A percentile compares a stretch with the other conserved stretches of the same genome.
These are phyloP conservation scores for Solanum chacoense DNA, from an alignment of 305 asterid species.

Conservation along the genomic window DNA sequence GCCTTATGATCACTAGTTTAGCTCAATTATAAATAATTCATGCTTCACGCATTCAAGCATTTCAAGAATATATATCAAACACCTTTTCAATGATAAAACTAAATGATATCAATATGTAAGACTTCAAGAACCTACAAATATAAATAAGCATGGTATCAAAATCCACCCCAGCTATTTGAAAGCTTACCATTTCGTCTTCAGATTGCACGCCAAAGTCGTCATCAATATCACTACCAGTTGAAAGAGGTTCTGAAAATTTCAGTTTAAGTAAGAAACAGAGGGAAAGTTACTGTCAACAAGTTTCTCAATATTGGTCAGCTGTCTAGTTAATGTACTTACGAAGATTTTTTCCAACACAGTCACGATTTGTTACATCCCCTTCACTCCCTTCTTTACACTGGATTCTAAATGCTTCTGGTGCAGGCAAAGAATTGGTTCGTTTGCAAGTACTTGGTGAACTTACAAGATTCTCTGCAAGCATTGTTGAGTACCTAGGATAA, in stretches of 20 bases:
- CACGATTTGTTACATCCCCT: slow-evolving; percentile 19
- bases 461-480: slow-evolving; percentile 98
- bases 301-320: not conserved
- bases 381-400: slow-evolving; percentile 25
- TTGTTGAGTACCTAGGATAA: slow-evolving; percentile 76
- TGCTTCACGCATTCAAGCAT: not conserved
- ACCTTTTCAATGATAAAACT: not conserved
- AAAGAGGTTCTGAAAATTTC: slow-evolving; percentile 59
- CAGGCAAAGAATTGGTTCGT: slow-evolving; percentile 23
- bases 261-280: slow-evolving; percentile 19
- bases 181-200: slow-evolving; percentile 70
- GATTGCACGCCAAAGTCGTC: slow-evolving; percentile 63
- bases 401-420: slow-evolving; percentile 32
- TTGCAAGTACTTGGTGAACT: slow-evolving; percentile 41
- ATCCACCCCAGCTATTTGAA: not conserved
- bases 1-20: not conserved
- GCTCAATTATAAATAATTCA: not conserved
- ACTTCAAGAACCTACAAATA: slow-evolving; percentile 2
- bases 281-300: not conserved
- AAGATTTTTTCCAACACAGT: slow-evolving; percentile 29
- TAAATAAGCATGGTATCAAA: slow-evolving; percentile 7
- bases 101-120: not conserved
- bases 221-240: slow-evolving; percentile 55
- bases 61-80: not conserved
- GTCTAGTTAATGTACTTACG: slow-evolving; percentile 31